These are phyloP conservation scores for Streptanthus diversifolius DNA, from an alignment of 345 rosid species.

Conservation along the genomic window DNA sequence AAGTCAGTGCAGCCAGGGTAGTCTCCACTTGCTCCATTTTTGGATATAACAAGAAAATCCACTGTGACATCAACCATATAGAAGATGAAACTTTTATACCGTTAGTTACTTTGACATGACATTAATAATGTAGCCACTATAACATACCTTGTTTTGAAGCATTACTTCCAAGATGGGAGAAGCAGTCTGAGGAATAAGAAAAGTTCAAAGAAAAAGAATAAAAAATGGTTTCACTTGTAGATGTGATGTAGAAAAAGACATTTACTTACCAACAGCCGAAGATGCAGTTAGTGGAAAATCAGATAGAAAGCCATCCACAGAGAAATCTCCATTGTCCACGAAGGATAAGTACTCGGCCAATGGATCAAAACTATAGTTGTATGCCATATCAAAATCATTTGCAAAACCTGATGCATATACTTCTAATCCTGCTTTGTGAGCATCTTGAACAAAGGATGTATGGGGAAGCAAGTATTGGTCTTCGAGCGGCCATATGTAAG, in stretches of 20 bases:
- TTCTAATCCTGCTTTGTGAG: conserved; percentile 82
- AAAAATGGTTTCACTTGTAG: neutral
- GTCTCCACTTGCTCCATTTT: conserved; percentile 91
- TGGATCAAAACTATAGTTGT: conserved; percentile 83
- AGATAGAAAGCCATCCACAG: conserved; percentile 84
- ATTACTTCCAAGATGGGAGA: conserved; percentile 57
- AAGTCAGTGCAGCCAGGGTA: conserved; percentile 75
- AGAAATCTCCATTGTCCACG: conserved; percentile 71
- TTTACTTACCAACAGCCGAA: conserved; percentile 54
- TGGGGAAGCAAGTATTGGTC: conserved; percentile 47
- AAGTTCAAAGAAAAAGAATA: conserved; percentile 28
- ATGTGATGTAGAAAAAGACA: conserved; percentile 5
- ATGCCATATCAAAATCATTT: conserved; percentile 66
- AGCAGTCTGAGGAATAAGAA: conserved; percentile 58
- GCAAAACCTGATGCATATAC: conserved; percentile 76
- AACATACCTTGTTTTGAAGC: conserved; percentile 58
- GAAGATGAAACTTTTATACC: neutral
- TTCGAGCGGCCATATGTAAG: conserved; percentile 69
- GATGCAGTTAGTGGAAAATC: conserved; percentile 90
- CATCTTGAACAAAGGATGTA: conserved; percentile 64
- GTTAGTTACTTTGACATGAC: neutral
- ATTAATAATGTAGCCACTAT: neutral
- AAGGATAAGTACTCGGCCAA: conserved; percentile 60
- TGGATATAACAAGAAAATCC: conserved; percentile 52
- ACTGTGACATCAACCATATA: conserved; percentile 40